A percentile compares a stretch with the other conserved stretches of the same genome.
phyloP scores from a whole-genome alignment of 2,329 filamentous ascomycete genomes.

The Verticillium nubilum region DNA sequence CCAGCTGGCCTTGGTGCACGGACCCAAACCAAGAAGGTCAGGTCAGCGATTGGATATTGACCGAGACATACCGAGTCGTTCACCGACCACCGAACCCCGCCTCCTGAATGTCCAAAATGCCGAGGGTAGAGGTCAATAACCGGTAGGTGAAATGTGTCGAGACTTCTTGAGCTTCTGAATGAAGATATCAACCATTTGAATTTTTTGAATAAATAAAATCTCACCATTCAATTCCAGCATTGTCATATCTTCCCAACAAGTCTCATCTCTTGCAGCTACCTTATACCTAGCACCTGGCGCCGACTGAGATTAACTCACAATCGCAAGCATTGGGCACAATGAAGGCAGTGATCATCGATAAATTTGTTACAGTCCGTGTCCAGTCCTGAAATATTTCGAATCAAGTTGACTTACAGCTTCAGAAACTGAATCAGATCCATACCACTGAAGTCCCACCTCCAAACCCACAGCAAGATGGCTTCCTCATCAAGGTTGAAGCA shows the following conservation, averaged over 20 bases:
- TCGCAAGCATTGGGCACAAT: slow-evolving; percentile 13
- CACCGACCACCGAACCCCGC: not conserved
- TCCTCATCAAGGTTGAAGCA: slow-evolving; percentile 38
- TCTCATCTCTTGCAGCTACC: too few relatives aligned
- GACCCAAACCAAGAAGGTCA: too few relatives aligned
- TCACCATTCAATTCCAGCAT: too few relatives aligned
- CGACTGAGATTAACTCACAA: too few relatives aligned
- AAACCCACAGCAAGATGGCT: slow-evolving; percentile 9
- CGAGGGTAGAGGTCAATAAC: not conserved
- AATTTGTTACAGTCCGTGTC: slow-evolving; percentile 16
- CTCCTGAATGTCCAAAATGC: not conserved
- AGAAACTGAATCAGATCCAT: slow-evolving; percentile 16
- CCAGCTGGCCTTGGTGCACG: not conserved
- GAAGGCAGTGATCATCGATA: slow-evolving; percentile 21
- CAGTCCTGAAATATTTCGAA: not conserved
- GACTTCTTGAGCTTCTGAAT: not conserved
- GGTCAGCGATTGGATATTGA: too few relatives aligned
- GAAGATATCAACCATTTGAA: not conserved
- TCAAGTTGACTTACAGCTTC: not conserved
- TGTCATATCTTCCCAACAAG: too few relatives aligned
- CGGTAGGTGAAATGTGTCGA: not conserved
- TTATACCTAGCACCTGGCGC: too few relatives aligned
- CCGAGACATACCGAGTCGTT: not conserved
- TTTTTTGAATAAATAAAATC: too few relatives aligned
- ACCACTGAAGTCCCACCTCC: slow-evolving; percentile 18